Percentiles rank a stretch among this genome's conserved stretches.
Evolutionary conservation across 192 early-diverging fungal genomes (phyloP).

Genomic region (Geranomyces variabilis): DNA sequence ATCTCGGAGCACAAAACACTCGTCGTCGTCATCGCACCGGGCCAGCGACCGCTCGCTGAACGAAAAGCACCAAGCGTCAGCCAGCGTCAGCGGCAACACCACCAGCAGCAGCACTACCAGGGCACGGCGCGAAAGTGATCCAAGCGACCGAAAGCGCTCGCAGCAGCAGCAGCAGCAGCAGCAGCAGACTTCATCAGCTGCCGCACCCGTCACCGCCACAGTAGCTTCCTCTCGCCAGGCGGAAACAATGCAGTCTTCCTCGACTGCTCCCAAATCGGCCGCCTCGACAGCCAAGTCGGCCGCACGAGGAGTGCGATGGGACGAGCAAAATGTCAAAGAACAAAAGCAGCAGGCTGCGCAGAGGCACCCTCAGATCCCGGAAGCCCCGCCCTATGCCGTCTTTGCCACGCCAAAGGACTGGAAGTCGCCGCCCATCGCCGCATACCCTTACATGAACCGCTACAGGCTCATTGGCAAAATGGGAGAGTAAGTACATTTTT

Average conservation of each 20-base stretch:
- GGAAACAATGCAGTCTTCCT: neutral
- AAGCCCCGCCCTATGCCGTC: neutral
- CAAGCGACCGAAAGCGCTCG: neutral
- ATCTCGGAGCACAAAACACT: constrained; percentile 5
- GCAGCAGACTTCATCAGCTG: neutral
- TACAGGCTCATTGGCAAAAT: constrained; percentile 65
- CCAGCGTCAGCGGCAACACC: neutral
- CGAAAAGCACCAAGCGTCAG: too few species aligned
- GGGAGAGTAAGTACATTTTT: constrained; percentile 66
- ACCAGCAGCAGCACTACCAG: neutral
- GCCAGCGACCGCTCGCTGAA: neutral
- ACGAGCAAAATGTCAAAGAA: constrained; percentile 6
- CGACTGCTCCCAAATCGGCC: neutral
- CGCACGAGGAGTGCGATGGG: constrained; percentile 18
- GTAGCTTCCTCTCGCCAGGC: too few species aligned
- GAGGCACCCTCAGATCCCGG: neutral
- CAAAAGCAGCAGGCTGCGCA: constrained; percentile 2
- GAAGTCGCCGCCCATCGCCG: constrained; percentile 29
- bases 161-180: neutral
- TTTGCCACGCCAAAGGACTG: constrained; percentile 24
- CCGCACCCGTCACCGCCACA: constrained; percentile 1
- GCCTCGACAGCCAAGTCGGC: neutral
- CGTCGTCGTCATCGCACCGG: neutral
- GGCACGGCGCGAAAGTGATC: neutral
- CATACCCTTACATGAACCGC: constrained; percentile 62